Conservation (phyloP, 805 yeast genomes). For the Pichia nanzhaoensis region DNA sequence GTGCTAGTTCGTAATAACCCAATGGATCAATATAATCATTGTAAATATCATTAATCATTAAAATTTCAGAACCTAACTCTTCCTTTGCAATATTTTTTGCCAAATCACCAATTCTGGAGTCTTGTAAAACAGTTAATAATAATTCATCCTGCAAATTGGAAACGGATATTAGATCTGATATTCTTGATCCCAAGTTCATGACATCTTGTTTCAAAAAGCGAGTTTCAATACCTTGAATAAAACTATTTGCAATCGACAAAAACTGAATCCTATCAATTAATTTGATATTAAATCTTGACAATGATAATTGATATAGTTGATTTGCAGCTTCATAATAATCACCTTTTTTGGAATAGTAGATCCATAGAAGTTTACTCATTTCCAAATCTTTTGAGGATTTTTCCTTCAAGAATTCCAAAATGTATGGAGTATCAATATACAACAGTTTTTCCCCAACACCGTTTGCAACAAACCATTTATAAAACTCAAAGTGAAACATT, state of each 20-base stretch:
- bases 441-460: constrained; percentile 72
- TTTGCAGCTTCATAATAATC: constrained; percentile 79
- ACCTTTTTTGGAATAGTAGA: constrained; percentile 77
- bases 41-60: constrained; percentile 70
- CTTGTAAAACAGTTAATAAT: constrained; percentile 41
- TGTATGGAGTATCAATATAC: constrained; percentile 74
- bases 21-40: constrained; percentile 84
- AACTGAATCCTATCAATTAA: constrained; percentile 77
- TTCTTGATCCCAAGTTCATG: constrained; percentile 58
- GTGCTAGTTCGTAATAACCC: constrained; percentile 77
- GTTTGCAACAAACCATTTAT: constrained; percentile 83
- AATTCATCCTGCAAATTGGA: constrained; percentile 79
- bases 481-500: constrained; percentile 84
- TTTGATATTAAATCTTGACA: constrained; percentile 62
- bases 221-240: constrained; percentile 78
- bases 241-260: constrained; percentile 87
- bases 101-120: constrained; percentile 41
- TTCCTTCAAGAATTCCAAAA: constrained; percentile 70
- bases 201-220: constrained; percentile 71
- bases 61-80: constrained; percentile 55
- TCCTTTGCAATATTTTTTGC: constrained; percentile 45
- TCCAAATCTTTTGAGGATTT: constrained; percentile 56
- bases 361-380: constrained; percentile 81
- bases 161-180: constrained; percentile 77
- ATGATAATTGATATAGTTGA: constrained; percentile 64